Evolutionary conservation across 129 eudicot species (phyloP), one percentile per base, ranked within the genome.

Genomic region (Scalesia atractyloides): DNA sequence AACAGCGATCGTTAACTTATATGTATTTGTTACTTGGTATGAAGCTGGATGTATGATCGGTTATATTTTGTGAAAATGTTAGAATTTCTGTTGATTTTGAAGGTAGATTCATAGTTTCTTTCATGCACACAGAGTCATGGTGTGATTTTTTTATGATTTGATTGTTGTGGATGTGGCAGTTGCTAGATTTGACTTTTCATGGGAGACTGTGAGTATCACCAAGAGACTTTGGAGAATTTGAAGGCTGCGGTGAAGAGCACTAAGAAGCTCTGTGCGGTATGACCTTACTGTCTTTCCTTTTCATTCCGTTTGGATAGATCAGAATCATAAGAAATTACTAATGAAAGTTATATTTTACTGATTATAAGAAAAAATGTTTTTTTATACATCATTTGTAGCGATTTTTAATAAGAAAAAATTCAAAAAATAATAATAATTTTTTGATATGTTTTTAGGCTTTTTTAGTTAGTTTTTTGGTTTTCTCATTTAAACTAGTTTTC

Each of bases 161-260:
- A 12, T 63, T 61, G 22, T 52, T 48, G 24, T 64, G 48, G 50
- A 39, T 51, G 68, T 77, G 51, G 83, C 83, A 93, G 97, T 93
- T 70, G 97, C 96, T 50, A 86, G 98, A 77, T 90, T 93, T 85
- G 98, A 93, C 75, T 89, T 93, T 70, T 93, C 98, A 64, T 93
- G 85, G 96, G 91, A 65, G 88, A 81, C 73, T 22, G 71, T 7
- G 89, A 87, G 44, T 93, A 76, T 76, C 98, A 93, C 66, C 98
- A 93, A 76, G 92, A 84, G 73, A 90, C 97, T 48, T 70, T 93
- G 85, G 98, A 87, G 66, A 93, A 93, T 75, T 74, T 93, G 85
- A 87, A 80, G 89, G 41, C 67, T 72, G 92, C 97, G 66, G 81
- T 85, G 19, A 93, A 84, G 82, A 80, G 78, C 76, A 84, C 92